A percentile compares a stretch with the other conserved stretches of the same genome.
Conservation (phyloP, 164 flowering plant species). For the Aristolochia contorta region DNA sequence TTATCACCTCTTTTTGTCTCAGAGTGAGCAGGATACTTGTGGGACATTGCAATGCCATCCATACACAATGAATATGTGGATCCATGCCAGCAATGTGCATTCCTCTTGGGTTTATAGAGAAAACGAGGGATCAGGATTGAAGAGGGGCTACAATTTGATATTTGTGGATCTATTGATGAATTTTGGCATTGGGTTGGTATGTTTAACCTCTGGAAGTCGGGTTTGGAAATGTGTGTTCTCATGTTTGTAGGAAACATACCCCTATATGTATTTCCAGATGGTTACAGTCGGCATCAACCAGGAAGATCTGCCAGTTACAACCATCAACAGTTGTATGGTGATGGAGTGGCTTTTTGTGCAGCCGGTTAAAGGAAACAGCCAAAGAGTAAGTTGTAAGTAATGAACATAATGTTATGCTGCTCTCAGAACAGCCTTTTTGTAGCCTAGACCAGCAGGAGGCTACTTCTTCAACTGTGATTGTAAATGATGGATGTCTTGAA, state of each 20-base stretch:
- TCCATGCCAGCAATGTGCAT: conserved; percentile 53
- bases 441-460: too few relatives aligned
- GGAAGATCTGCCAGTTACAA: conserved; percentile 21
- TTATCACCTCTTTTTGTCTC: conserved; percentile 12
- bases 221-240: conserved; percentile 87
- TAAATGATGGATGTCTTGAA: too few relatives aligned
- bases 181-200: conserved; percentile 63
- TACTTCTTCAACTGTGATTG: too few relatives aligned
- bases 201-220: conserved; percentile 82
- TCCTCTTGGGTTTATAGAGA: conserved; percentile 93
- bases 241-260: conserved; percentile 25
- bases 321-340: conserved; percentile 16
- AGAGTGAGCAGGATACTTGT: conserved; percentile 89
- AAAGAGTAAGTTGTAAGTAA: neutral
- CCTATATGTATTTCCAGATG: conserved; percentile 85
- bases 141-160: conserved; percentile 96
- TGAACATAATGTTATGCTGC: neutral
- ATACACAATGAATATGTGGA: conserved; percentile 75
- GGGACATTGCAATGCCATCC: conserved; percentile 97
- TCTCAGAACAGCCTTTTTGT: too few relatives aligned
- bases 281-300: conserved; percentile 50
- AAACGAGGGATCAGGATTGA: conserved; percentile 66
- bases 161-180: conserved; percentile 83
- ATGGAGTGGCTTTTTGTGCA: conserved; percentile 25
- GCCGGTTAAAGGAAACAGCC: conserved; percentile 15